phyloP scores from a whole-genome alignment of 2,329 filamentous ascomycete genomes.

The Magnaporthiopsis rhizophila region DNA sequence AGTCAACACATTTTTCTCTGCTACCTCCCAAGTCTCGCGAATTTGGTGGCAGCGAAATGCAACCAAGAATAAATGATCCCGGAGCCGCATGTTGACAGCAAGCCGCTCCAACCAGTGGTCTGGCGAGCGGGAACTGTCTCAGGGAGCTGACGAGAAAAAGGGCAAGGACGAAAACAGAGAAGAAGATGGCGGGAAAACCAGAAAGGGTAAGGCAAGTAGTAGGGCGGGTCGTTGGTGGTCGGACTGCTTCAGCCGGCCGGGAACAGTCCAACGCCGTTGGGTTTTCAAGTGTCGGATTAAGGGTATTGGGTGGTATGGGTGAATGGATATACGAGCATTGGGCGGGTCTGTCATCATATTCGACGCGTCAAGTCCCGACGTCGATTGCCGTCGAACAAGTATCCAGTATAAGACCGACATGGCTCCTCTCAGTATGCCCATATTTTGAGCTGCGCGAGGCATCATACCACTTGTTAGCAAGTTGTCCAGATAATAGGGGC shows the following conservation, averaged over 20 bases:
- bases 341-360: neutral
- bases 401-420: slow-evolving; percentile 17
- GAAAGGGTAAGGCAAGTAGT: neutral
- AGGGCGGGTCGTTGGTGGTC: neutral
- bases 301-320: neutral
- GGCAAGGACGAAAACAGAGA: too few relatives aligned
- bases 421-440: slow-evolving; percentile 65
- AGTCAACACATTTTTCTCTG: too few relatives aligned
- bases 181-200: neutral
- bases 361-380: neutral
- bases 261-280: neutral
- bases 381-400: slow-evolving; percentile 12
- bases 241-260: neutral
- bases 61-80: neutral
- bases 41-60: neutral
- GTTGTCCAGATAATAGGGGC: neutral
- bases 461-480: neutral
- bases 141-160: neutral
- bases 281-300: neutral
- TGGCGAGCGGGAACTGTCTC: neutral
- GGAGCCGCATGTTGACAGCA: neutral
- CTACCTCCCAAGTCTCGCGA: too few relatives aligned
- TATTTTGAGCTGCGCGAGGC: slow-evolving; percentile 67
- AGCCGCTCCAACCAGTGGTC: neutral
- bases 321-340: neutral